Percentiles rank a stretch among this genome's conserved stretches.
These are phyloP conservation scores for Wickerhamiella hasegawae DNA, from an alignment of 805 yeast genomes.

Conservation along the genomic window DNA sequence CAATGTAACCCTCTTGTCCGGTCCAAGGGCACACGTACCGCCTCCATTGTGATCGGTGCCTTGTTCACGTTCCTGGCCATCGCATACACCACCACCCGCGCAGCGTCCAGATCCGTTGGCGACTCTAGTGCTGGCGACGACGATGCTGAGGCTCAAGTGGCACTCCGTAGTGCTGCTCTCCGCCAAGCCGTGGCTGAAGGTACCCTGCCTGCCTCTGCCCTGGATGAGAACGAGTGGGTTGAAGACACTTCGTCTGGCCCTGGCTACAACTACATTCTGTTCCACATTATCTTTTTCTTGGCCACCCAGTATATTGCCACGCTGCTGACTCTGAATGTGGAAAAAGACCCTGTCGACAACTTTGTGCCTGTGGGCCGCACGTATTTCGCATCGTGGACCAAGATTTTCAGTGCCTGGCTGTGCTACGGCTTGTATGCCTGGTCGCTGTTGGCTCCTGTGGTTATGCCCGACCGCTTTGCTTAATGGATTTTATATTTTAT, in stretches of 20 bases:
- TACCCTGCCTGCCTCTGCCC: conserved; percentile 81
- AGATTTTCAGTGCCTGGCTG: conserved; percentile 81
- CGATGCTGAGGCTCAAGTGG: conserved; percentile 37
- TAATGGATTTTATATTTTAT: background rate
- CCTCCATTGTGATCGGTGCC: conserved; percentile 79
- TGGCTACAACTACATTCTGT: conserved; percentile 28
- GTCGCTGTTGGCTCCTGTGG: conserved; percentile 81
- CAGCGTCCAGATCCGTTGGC: conserved; percentile 47
- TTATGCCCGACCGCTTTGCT: conserved; percentile 72
- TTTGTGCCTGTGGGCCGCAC: conserved; percentile 96
- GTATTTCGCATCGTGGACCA: conserved; percentile 88
- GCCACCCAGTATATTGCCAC: conserved; percentile 98
- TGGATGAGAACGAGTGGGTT: conserved; percentile 54
- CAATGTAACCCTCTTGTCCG: conserved; percentile 84
- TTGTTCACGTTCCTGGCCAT: conserved; percentile 86
- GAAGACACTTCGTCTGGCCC: conserved; percentile 15
- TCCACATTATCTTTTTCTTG: conserved; percentile 80
- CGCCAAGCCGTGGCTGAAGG: conserved; percentile 95
- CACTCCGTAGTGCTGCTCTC: conserved; percentile 74
- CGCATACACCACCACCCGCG: conserved; percentile 93
- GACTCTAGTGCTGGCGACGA: conserved; percentile 29
- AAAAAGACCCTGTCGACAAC: conserved; percentile 67
- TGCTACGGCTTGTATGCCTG: conserved; percentile 77
- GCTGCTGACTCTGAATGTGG: conserved; percentile 77
- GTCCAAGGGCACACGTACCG: conserved; percentile 77